A percentile compares a stretch with the other conserved stretches of the same genome.
These are phyloP conservation scores for Aspergillus steynii DNA, from an alignment of 495 filamentous ascomycete genomes.

Conservation along the genomic window DNA sequence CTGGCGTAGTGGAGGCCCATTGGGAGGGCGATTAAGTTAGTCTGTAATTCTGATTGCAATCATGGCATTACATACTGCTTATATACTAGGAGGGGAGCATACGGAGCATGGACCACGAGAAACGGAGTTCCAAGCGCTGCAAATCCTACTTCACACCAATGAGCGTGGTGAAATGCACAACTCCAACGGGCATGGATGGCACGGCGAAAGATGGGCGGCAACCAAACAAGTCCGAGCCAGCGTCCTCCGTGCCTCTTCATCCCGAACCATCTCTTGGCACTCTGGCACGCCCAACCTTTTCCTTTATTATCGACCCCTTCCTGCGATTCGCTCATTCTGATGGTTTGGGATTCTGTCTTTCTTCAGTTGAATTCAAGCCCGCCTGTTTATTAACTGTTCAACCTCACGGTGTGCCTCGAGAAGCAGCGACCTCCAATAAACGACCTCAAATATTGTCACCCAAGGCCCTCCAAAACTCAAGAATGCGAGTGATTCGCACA, in stretches of 20 bases:
- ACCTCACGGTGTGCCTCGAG: no score
- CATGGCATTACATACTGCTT: no score
- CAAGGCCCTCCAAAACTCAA: no score
- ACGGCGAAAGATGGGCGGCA: not conserved
- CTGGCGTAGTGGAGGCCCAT: not conserved
- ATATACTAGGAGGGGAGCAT: no score
- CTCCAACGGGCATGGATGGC: not conserved
- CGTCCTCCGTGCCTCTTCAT: not conserved
- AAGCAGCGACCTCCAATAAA: no score
- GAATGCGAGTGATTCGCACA: no score
- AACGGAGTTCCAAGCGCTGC: not conserved
- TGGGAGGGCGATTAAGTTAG: not conserved
- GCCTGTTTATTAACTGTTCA: no score
- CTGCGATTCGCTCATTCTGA: not conserved
- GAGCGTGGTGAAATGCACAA: no score
- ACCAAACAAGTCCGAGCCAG: not conserved
- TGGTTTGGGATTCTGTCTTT: not conserved
- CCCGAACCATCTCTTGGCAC: not conserved
- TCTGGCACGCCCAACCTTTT: no score
- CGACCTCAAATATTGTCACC: no score
- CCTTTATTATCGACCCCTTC: not conserved
- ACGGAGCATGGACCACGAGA: not conserved
- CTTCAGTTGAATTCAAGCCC: no score
- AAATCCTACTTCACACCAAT: not conserved
- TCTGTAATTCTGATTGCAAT: no score